These are phyloP conservation scores for Haberlea rhodopensis DNA, from an alignment of 257 asterid species.

Conservation along the genomic window DNA sequence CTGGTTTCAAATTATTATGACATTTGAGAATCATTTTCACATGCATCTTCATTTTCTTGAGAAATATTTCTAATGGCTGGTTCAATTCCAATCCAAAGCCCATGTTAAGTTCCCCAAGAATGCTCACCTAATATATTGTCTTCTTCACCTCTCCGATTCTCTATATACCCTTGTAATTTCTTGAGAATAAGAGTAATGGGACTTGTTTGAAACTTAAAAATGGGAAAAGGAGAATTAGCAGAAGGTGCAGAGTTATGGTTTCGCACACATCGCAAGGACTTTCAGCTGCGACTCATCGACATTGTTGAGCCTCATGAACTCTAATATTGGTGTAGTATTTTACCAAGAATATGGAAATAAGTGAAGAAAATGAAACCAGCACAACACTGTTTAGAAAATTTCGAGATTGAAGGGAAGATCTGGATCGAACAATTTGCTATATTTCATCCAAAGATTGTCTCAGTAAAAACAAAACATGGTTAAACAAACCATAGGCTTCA, in stretches of 20 bases:
- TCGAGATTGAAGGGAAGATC: too few species aligned
- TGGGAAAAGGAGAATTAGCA: slow-evolving; percentile 14
- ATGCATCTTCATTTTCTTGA: neutral
- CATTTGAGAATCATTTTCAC: neutral
- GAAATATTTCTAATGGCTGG: slow-evolving; percentile 27
- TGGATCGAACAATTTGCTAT: too few species aligned
- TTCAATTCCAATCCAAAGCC: slow-evolving; percentile 36
- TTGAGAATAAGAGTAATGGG: slow-evolving; percentile 20
- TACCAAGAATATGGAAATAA: too few species aligned
- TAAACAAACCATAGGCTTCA: too few species aligned
- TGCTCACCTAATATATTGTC: slow-evolving; percentile 19
- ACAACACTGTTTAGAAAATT: too few species aligned
- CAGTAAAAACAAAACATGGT: too few species aligned
- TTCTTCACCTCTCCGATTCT: slow-evolving; percentile 3
- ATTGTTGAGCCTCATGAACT: too few species aligned
- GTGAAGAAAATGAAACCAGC: too few species aligned
- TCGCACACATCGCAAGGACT: slow-evolving; percentile 68
- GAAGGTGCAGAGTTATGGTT: slow-evolving; percentile 54
- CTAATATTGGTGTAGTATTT: too few species aligned
- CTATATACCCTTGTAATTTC: slow-evolving; percentile 11
- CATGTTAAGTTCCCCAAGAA: slow-evolving; percentile 21
- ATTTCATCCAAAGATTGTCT: too few species aligned
- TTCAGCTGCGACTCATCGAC: too few species aligned
- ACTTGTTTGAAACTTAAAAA: slow-evolving; percentile 7
- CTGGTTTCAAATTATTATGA: neutral